phyloP scores from a whole-genome alignment of 1,284 basidiomycete species.

The Melampsora americana region DNA sequence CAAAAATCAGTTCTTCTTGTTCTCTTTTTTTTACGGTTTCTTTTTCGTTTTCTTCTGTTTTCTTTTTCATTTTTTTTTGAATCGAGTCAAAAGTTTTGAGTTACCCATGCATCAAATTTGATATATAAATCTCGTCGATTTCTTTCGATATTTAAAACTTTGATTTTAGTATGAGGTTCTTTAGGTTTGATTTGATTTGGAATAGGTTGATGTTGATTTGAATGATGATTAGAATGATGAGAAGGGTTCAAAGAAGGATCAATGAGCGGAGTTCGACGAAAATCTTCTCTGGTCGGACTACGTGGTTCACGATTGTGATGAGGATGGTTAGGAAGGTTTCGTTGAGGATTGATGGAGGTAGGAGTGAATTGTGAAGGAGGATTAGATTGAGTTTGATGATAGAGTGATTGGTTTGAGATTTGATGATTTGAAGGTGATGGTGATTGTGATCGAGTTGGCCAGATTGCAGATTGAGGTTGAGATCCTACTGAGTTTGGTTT shows the following conservation, averaged over 20 bases:
- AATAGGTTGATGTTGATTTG: not conserved
- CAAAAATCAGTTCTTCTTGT: no score
- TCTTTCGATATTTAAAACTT: conserved; percentile 82
- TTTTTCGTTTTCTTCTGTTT: not conserved
- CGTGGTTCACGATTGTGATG: conserved; percentile 25
- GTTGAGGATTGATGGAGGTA: not conserved
- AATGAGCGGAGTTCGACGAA: not conserved
- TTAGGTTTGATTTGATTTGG: conserved; percentile 60
- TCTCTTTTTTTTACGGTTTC: no score
- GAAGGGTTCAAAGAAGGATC: not conserved
- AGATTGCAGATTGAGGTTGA: conserved; percentile 5
- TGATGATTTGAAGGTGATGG: not conserved
- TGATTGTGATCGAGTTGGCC: conserved; percentile 25
- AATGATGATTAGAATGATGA: not conserved
- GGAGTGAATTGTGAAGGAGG: not conserved
- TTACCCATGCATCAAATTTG: conserved; percentile 84
- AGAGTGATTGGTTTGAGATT: not conserved
- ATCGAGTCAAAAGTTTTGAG: not conserved
- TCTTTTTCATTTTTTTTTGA: not conserved
- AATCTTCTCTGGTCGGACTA: conserved; percentile 41
- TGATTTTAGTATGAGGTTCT: conserved; percentile 77
- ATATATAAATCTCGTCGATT: conserved; percentile 87
- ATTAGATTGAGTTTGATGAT: not conserved
- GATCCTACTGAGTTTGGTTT: conserved; percentile 9
- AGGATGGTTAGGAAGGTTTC: not conserved